phyloP scores from a whole-genome alignment of 1,284 basidiomycete genomes.

The Amylostereum areolatum region DNA sequence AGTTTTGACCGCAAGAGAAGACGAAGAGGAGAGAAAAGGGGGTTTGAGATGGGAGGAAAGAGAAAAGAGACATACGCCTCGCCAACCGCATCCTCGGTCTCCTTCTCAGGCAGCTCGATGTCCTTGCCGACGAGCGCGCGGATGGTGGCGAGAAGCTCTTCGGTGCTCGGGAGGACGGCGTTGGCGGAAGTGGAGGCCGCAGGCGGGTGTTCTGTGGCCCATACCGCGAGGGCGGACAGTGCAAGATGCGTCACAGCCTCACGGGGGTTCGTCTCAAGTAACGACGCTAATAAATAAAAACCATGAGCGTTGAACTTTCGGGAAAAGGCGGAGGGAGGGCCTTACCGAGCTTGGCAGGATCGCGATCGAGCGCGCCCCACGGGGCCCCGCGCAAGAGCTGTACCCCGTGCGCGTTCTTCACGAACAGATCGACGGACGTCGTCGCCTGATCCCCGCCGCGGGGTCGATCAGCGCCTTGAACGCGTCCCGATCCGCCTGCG shows the following conservation, averaged over 20 bases:
- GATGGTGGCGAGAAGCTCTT: slow-evolving; percentile 29
- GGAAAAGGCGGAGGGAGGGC: slow-evolving; percentile 6
- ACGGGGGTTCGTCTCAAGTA: slow-evolving; percentile 33
- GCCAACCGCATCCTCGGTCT: slow-evolving; percentile 58
- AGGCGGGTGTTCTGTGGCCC: slow-evolving; percentile 18
- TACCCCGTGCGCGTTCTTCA: slow-evolving; percentile 86
- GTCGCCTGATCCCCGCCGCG: slow-evolving; percentile 25
- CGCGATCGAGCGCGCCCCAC: slow-evolving; percentile 54
- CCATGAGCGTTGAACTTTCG: neutral
- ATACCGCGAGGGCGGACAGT: slow-evolving; percentile 50
- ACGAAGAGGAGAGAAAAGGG: slow-evolving; percentile 5
- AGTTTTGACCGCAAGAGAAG: neutral
- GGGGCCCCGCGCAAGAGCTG: slow-evolving; percentile 71
- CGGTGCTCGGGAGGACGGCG: slow-evolving; percentile 20
- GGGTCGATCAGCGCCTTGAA: slow-evolving; percentile 5
- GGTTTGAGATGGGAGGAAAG: slow-evolving; percentile 1
- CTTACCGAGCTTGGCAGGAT: slow-evolving; percentile 54
- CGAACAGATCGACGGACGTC: slow-evolving; percentile 75
- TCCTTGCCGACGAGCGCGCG: slow-evolving; percentile 26
- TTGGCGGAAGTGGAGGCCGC: slow-evolving; percentile 24
- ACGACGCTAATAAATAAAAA: slow-evolving; percentile 11
- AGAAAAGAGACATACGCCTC: slow-evolving; percentile 64
- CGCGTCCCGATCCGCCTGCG: slow-evolving; percentile 60
- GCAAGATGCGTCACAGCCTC: slow-evolving; percentile 62
- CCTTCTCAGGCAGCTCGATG: slow-evolving; percentile 51